Evolutionary conservation across 2,329 filamentous ascomycete species (phyloP), one percentile per base, ranked within the genome.

Genomic region (Dactylonectria estremocensis): DNA sequence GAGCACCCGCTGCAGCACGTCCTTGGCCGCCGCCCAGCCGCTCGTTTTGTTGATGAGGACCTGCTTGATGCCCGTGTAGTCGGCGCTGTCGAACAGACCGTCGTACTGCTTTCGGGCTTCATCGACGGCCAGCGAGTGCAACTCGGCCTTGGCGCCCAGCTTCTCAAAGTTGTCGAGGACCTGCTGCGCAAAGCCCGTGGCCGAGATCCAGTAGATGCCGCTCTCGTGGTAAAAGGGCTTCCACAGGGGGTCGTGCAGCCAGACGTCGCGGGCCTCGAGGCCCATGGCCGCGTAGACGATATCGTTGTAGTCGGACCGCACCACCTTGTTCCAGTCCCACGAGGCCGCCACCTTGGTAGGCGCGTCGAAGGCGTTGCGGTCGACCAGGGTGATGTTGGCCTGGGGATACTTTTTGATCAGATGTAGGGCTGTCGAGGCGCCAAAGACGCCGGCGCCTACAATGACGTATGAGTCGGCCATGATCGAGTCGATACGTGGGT

Each of bases 361-460:
- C n/a, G 85, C 84, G 24, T 86, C 84, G 59, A 80, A 83, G 3
- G 83, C 80, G 62, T 86, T 81, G 7, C 87, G 85, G 78, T 91
- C 89, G 33, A 91, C 79, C 2, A 91, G 77, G 1, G 84, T 88
- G 57, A 91, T 81, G 8, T 78, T 78, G 2, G 85, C 84, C 24
- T 82, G 72, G n/a, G 85, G 82, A 71, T 86, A 82, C 57, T 80
- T 81, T 53, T 81, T 81, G 64, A 86, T 85, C 48, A 91, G 83
- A 69, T 91, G 86, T 65, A 89, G 87, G 9, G 90, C 90, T 0
- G 89, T 91, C 24, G 87, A 89, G 35, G 86, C 85, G 56, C 90
- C 90, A 73, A 91, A 91, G 22, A 90, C 87, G 43, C 90, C 90
- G 9, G 87, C 88, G 24, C 90, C 90, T 49, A 92, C 79, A 61